Evolutionary conservation across 805 yeast species (phyloP).

Genomic region (Starmerella scarabaei): DNA sequence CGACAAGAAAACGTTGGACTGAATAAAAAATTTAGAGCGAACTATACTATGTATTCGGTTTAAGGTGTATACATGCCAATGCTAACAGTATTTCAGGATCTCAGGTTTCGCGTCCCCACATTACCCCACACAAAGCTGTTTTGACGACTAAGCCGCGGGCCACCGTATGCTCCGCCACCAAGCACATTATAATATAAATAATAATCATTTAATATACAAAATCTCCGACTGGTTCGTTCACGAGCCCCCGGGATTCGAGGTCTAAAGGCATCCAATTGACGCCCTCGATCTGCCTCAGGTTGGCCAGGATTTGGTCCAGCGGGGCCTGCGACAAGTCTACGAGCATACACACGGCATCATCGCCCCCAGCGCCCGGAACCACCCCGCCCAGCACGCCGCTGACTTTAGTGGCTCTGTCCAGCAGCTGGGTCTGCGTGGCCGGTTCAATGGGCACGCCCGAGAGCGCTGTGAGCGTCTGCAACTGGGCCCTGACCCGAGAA

Average conservation of each 20-base stretch:
- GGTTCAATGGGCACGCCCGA: slow-evolving; percentile 91
- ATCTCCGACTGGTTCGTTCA: not conserved
- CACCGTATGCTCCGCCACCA: too few relatives aligned
- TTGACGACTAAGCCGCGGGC: too few relatives aligned
- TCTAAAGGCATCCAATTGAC: slow-evolving; percentile 36
- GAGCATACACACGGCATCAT: slow-evolving; percentile 75
- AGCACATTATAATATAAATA: not conserved
- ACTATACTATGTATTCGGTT: too few relatives aligned
- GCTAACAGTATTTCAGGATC: too few relatives aligned
- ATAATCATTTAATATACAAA: not conserved
- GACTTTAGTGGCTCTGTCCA: slow-evolving; percentile 43
- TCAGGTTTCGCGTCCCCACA: too few relatives aligned
- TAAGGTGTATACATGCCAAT: too few relatives aligned
- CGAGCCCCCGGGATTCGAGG: slow-evolving; percentile 32
- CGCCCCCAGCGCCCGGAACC: slow-evolving; percentile 98
- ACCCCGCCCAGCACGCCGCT: slow-evolving; percentile 88
- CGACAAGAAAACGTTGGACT: too few relatives aligned
- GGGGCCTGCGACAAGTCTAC: slow-evolving; percentile 37
- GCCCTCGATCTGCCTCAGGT: slow-evolving; percentile 21
- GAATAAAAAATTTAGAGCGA: too few relatives aligned
- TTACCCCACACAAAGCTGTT: too few relatives aligned
- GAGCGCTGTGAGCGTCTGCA: slow-evolving; percentile 46
- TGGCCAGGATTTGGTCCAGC: slow-evolving; percentile 4
- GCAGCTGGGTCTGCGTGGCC: slow-evolving; percentile 49
- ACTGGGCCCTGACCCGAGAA: slow-evolving; percentile 38